Evolutionary conservation across 768 basidiomycete genomes (phyloP).

Genomic region (Russula brevipes): DNA sequence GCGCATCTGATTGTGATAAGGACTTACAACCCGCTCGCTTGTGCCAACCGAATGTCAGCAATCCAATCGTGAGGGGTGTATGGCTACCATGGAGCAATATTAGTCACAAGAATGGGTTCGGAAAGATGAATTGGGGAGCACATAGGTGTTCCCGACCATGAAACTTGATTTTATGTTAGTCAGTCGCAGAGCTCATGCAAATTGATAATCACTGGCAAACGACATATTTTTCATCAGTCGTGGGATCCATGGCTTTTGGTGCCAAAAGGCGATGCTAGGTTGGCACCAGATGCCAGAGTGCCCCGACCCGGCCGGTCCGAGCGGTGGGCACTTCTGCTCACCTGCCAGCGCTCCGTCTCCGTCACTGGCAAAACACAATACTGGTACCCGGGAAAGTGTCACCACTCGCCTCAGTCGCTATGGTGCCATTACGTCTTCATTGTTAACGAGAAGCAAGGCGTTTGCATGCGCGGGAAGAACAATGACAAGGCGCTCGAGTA

Average conservation of each 20-base stretch:
- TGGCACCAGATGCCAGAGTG: neutral
- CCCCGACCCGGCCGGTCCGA: no score
- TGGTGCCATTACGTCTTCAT: no score
- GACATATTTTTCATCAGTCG: neutral
- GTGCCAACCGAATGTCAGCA: slow-evolving; percentile 11
- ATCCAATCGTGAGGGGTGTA: slow-evolving; percentile 4
- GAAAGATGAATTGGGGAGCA: neutral
- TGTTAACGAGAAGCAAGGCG: no score
- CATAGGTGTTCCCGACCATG: slow-evolving; percentile 16
- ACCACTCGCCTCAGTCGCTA: no score
- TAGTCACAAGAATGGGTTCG: neutral
- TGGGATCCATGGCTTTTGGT: neutral
- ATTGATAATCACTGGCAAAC: slow-evolving; percentile 20
- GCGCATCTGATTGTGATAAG: no score
- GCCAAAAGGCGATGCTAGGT: no score
- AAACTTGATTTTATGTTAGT: slow-evolving; percentile 9
- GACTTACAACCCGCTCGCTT: slow-evolving; percentile 13
- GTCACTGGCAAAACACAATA: no score
- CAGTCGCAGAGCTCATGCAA: neutral
- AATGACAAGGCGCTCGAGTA: no score
- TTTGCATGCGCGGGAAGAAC: no score
- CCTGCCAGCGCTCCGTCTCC: no score
- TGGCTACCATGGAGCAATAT: neutral
- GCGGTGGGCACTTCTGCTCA: no score
- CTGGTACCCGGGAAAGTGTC: no score